Conservation (phyloP, 2,329 filamentous ascomycete genomes). For the Claviceps humidiphila region DNA sequence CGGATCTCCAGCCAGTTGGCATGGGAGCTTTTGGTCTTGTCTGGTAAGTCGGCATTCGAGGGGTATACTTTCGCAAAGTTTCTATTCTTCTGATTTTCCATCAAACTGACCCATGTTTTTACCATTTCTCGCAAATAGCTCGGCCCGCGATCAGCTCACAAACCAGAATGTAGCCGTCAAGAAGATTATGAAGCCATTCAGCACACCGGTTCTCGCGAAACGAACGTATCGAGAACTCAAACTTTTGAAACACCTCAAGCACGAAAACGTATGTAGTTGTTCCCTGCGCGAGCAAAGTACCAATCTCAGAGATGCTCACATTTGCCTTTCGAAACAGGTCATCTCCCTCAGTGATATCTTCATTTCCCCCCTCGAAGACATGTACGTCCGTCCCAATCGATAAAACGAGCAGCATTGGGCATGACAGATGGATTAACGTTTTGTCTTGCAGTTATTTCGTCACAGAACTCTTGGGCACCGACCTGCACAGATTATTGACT, state of each 20-base stretch:
- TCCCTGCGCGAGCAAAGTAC: neutral
- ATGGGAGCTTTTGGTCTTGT: conserved; percentile 99
- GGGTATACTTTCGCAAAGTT: neutral
- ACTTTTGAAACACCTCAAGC: conserved; percentile 87
- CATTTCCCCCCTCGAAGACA: conserved; percentile 96
- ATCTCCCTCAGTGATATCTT: conserved; percentile 99
- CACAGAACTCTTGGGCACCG: conserved; percentile 91
- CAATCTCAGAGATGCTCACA: conserved; percentile 1
- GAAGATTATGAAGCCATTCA: conserved; percentile 99
- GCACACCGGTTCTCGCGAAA: conserved; percentile 96
- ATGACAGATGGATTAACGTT: conserved; percentile 7
- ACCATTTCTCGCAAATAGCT: conserved; percentile 40
- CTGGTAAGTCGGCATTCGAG: conserved; percentile 49
- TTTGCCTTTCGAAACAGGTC: conserved; percentile 41
- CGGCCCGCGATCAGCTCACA: conserved; percentile 94
- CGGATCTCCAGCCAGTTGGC: conserved; percentile 92
- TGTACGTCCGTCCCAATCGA: conserved; percentile 44
- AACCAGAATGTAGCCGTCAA: conserved; percentile 95
- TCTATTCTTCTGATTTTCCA: neutral
- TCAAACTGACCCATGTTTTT: neutral
- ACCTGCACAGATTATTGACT: conserved; percentile 87
- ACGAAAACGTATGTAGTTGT: conserved; percentile 68
- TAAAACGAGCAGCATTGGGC: conserved; percentile 2
- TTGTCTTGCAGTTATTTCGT: conserved; percentile 68
- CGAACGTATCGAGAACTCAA: conserved; percentile 96